Evolutionary conservation across 805 yeast species (phyloP).

Genomic region (Metschnikowia lachancei): DNA sequence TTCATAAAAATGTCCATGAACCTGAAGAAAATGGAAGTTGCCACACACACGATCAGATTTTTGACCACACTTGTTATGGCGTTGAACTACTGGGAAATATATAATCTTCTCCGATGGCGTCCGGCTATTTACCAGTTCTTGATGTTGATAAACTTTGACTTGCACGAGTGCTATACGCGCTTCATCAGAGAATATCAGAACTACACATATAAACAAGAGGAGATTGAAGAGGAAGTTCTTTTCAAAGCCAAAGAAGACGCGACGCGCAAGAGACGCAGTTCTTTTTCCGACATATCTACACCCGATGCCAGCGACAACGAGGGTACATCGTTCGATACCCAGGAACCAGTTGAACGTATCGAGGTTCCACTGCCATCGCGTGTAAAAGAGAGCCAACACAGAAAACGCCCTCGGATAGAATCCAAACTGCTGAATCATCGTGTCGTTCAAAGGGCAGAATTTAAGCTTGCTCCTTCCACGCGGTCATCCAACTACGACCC

Average conservation of each 20-base stretch:
- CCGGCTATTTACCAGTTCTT: slow-evolving; percentile 43
- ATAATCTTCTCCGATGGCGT: slow-evolving; percentile 40
- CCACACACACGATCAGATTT: slow-evolving; percentile 36
- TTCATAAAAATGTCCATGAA: slow-evolving; percentile 37
- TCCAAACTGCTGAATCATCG: slow-evolving; percentile 29
- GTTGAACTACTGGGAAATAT: slow-evolving; percentile 45
- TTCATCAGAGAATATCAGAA: slow-evolving; percentile 35
- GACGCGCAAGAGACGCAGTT: slow-evolving; percentile 4
- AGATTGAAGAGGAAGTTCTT: slow-evolving; percentile 1
- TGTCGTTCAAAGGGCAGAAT: slow-evolving; percentile 25
- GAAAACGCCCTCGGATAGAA: slow-evolving; percentile 22
- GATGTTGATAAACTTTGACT: slow-evolving; percentile 37
- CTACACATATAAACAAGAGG: slow-evolving; percentile 24
- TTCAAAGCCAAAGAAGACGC: slow-evolving; percentile 1
- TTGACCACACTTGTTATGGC: slow-evolving; percentile 37
- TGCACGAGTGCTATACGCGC: slow-evolving; percentile 38
- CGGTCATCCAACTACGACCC: slow-evolving; percentile 46
- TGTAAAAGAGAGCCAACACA: neutral
- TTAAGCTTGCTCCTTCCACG: slow-evolving; percentile 20
- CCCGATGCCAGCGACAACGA: slow-evolving; percentile 13
- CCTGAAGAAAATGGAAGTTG: slow-evolving; percentile 28
- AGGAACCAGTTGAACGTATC: neutral
- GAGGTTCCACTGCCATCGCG: neutral
- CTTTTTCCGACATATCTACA: slow-evolving; percentile 6
- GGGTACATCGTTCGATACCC: slow-evolving; percentile 1